These are phyloP conservation scores for Fusarium pseudonygamai DNA, from an alignment of 2,329 filamentous ascomycete species.

Conservation along the genomic window DNA sequence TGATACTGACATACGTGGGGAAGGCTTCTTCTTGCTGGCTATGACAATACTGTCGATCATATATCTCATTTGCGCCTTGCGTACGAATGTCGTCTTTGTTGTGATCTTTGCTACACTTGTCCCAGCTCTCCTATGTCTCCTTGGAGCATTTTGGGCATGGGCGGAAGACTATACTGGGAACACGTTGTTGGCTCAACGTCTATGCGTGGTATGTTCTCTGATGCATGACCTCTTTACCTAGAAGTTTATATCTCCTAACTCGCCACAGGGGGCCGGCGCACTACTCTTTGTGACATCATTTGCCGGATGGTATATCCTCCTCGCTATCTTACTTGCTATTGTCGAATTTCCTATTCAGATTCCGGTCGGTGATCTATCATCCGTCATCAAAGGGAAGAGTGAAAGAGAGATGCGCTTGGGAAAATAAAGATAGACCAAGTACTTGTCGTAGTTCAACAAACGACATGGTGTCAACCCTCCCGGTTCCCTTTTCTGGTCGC, in stretches of 20 bases:
- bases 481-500: background rate
- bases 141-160: background rate
- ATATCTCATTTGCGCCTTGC: background rate
- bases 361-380: background rate
- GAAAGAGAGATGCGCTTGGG: background rate
- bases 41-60: background rate
- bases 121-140: accelerated
- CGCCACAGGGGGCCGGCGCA: background rate
- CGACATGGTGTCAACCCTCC: background rate
- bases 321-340: background rate
- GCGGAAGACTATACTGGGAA: background rate
- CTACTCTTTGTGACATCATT: background rate
- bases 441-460: background rate
- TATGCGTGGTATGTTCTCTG: background rate
- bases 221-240: too few relatives aligned
- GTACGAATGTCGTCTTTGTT: background rate
- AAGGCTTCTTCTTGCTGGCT: background rate
- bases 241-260: too few relatives aligned
- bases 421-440: background rate
- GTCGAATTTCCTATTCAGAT: background rate
- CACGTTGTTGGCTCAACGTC: background rate
- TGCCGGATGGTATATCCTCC: background rate
- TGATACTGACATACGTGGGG: background rate
- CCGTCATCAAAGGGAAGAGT: background rate
- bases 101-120: background rate